Percentiles rank a stretch among this genome's conserved stretches.
phyloP scores from a whole-genome alignment of 306 rosid species.

The Cucumis cinereus region DNA sequence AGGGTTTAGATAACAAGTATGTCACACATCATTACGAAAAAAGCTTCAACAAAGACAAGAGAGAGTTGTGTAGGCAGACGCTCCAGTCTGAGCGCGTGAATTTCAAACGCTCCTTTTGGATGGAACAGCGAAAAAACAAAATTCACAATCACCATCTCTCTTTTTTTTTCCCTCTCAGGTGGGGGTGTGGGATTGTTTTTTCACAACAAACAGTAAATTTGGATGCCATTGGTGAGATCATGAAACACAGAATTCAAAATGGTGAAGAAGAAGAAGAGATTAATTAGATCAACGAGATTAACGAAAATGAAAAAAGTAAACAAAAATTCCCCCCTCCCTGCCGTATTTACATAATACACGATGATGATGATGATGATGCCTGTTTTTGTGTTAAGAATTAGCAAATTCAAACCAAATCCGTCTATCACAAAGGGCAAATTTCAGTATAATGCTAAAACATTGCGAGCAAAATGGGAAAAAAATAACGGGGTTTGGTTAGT shows the following conservation, averaged over 20 bases:
- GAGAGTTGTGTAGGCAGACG: background rate
- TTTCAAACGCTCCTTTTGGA: background rate
- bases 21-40: slow-evolving; percentile 21
- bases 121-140: slow-evolving; percentile 3
- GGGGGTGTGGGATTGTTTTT: no score
- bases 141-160: no score
- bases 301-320: background rate
- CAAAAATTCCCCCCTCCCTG: slow-evolving; percentile 8
- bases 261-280: no score
- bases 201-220: background rate
- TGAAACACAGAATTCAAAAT: background rate
- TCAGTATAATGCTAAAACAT: background rate
- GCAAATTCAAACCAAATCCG: background rate
- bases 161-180: no score
- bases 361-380: background rate
- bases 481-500: background rate
- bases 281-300: background rate
- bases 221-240: background rate
- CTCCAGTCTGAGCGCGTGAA: slow-evolving; percentile 9
- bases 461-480: background rate
- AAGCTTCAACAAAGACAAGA: background rate
- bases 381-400: slow-evolving; percentile 1
- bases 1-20: slow-evolving; percentile 15
- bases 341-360: slow-evolving; percentile 38
- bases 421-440: background rate